Percentiles rank a stretch among this genome's conserved stretches.
These are phyloP conservation scores for Aspergillus glaucus DNA, from an alignment of 2,329 filamentous ascomycete species.

Conservation along the genomic window DNA sequence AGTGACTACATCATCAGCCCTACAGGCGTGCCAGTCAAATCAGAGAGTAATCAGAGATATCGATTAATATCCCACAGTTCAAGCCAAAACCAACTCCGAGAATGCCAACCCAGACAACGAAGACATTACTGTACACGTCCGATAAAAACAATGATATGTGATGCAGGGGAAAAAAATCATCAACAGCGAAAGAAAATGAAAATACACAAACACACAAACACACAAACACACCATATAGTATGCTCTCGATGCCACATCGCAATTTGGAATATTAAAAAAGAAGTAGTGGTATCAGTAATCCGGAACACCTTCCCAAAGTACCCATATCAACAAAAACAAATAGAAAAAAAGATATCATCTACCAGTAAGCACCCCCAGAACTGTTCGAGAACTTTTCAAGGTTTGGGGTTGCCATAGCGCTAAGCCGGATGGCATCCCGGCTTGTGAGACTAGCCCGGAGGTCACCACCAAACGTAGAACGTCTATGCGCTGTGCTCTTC, in stretches of 20 bases:
- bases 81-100: slow-evolving; percentile 9
- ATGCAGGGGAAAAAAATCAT: slow-evolving; percentile 6
- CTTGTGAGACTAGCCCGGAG: slow-evolving; percentile 32
- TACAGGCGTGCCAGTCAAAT: too few species aligned
- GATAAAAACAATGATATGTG: slow-evolving; percentile 18
- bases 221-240: slow-evolving; percentile 3
- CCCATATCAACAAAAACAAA: slow-evolving; percentile 13
- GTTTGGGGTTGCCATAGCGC: slow-evolving; percentile 30
- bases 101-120: not conserved
- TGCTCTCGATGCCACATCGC: not conserved
- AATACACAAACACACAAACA: slow-evolving; percentile 3
- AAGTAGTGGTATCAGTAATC: slow-evolving; percentile 24
- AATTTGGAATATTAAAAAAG: slow-evolving; percentile 7
- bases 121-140: slow-evolving; percentile 24
- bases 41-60: not conserved
- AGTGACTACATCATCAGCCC: too few species aligned
- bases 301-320: slow-evolving; percentile 19
- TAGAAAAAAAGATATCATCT: slow-evolving; percentile 14
- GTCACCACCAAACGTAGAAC: slow-evolving; percentile 38
- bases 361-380: slow-evolving; percentile 19
- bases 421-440: slow-evolving; percentile 35
- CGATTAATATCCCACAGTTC: slow-evolving; percentile 3
- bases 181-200: slow-evolving; percentile 6
- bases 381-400: slow-evolving; percentile 24
- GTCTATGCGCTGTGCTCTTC: slow-evolving; percentile 44